Evolutionary conservation across 192 early-diverging fungal species (phyloP).

Genomic region (Kappamyces sp.): DNA sequence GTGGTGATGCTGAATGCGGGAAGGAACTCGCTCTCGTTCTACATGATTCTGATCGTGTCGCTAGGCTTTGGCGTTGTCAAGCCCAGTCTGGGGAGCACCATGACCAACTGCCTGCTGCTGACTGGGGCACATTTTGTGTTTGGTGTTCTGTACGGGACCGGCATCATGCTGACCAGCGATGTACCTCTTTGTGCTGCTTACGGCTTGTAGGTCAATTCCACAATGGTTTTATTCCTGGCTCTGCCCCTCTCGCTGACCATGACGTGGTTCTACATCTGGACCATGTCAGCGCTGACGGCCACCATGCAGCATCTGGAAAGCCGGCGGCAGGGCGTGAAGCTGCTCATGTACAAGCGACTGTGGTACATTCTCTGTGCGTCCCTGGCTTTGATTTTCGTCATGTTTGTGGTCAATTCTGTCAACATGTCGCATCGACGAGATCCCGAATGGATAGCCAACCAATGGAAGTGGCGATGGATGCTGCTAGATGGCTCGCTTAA

Average conservation of each 20-base stretch:
- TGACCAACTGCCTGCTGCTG: conserved; percentile 80
- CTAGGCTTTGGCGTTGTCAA: conserved; percentile 94
- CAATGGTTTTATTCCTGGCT: conserved; percentile 71
- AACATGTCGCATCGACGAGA: conserved; percentile 32
- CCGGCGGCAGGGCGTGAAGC: conserved; percentile 80
- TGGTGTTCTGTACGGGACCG: conserved; percentile 81
- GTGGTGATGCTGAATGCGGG: conserved; percentile 82
- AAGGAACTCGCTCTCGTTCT: conserved; percentile 89
- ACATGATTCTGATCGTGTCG: conserved; percentile 91
- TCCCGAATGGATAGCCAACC: conserved; percentile 60
- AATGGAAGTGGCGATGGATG: conserved; percentile 90
- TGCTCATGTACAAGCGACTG: conserved; percentile 79
- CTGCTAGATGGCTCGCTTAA: conserved; percentile 94
- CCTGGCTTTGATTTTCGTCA: conserved; percentile 59
- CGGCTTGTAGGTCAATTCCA: conserved; percentile 31
- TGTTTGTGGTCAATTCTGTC: conserved; percentile 77
- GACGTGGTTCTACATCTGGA: conserved; percentile 94
- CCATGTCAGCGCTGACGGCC: conserved; percentile 61
- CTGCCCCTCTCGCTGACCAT: conserved; percentile 86
- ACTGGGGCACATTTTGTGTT: conserved; percentile 79
- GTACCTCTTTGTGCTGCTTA: neutral
- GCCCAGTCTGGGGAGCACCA: conserved; percentile 82
- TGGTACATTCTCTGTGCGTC: conserved; percentile 74
- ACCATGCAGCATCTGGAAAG: conserved; percentile 73
- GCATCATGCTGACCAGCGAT: conserved; percentile 66